Percentiles rank a stretch among this genome's conserved stretches.
These are phyloP conservation scores for Cytidiella melzeri DNA, from an alignment of 768 basidiomycete species.

Conservation along the genomic window DNA sequence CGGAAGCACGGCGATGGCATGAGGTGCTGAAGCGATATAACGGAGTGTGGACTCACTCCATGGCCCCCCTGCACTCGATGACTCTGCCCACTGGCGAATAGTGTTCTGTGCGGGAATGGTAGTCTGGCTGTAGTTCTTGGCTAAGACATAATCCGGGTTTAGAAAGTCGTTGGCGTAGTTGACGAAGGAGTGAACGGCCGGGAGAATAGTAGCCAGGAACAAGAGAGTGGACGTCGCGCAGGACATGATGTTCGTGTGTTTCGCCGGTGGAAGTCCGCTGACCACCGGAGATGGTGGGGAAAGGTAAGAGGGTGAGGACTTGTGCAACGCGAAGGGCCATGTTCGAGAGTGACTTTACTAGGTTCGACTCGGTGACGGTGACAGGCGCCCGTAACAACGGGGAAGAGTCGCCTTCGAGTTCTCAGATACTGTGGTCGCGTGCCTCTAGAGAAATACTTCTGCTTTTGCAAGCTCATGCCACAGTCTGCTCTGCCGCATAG, in stretches of 20 bases:
- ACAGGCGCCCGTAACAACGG: no score
- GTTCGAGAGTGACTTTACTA: no score
- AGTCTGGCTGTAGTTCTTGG: conserved; percentile 38
- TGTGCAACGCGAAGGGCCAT: no score
- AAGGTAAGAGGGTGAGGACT: no score
- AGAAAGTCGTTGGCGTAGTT: conserved; percentile 54
- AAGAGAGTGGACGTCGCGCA: conserved; percentile 1
- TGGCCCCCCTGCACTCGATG: conserved; percentile 37
- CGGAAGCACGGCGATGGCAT: not conserved
- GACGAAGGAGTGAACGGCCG: conserved; percentile 24
- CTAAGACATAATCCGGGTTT: conserved; percentile 42
- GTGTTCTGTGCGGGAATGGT: conserved; percentile 36
- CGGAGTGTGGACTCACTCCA: conserved; percentile 37
- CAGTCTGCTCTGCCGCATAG: no score
- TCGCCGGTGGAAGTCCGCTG: no score
- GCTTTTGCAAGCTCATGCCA: no score
- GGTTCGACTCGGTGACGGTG: no score
- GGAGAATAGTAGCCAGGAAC: not conserved
- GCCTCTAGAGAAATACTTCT: no score
- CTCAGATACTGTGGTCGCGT: no score
- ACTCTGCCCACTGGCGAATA: conserved; percentile 41
- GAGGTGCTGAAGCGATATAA: not conserved
- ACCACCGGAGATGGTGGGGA: no score
- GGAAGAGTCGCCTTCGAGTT: no score
- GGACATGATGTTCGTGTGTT: not conserved